These are phyloP conservation scores for Diphasiastrum complanatum DNA, from an alignment of 83 land plant species.

Conservation along the genomic window DNA sequence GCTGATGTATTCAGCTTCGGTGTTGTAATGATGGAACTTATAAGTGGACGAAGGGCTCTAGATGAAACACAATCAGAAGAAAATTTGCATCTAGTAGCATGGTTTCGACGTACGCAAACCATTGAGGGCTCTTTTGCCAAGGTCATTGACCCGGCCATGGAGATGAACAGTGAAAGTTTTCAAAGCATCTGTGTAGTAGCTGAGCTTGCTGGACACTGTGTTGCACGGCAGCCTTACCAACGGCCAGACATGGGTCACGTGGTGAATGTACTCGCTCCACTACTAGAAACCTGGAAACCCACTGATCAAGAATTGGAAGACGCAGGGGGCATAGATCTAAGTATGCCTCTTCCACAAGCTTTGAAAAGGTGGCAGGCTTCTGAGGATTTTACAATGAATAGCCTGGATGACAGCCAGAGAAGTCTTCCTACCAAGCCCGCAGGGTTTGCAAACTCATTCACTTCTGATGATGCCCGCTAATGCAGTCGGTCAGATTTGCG, in stretches of 20 bases:
- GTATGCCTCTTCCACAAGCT: background rate
- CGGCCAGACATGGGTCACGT: slow-evolving; percentile 1
- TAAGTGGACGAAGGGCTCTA: background rate
- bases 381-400: too few relatives aligned
- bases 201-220: background rate
- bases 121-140: background rate
- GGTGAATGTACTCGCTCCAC: background rate
- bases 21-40: too few relatives aligned
- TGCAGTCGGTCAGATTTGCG: too few relatives aligned
- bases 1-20: slow-evolving; percentile 1
- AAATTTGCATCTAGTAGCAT: background rate
- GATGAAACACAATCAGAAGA: background rate
- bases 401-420: too few relatives aligned
- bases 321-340: background rate
- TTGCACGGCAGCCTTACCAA: background rate
- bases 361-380: background rate
- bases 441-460: background rate
- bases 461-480: background rate
- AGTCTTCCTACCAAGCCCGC: background rate
- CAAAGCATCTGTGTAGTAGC: too few relatives aligned
- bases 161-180: background rate
- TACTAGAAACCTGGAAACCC: background rate
- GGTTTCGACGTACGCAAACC: background rate
- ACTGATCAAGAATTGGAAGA: background rate
- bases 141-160: background rate